phyloP scores from a whole-genome alignment of 2,329 filamentous ascomycete genomes.

The Penicillium sp. region DNA sequence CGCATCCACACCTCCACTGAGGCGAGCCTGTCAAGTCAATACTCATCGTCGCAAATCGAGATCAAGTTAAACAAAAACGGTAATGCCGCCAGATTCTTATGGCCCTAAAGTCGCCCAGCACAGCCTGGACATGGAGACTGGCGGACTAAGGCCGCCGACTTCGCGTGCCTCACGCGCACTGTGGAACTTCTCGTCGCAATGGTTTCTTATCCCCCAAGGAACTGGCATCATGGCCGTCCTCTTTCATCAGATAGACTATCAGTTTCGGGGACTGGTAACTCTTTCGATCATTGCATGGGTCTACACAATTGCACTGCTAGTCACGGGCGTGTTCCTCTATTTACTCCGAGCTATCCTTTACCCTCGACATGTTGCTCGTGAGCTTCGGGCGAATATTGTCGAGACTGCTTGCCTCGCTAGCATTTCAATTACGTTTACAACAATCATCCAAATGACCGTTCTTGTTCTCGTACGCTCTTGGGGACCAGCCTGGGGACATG shows the following conservation, averaged over 20 bases:
- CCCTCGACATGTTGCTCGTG: conserved; percentile 31
- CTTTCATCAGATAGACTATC: conserved; percentile 43
- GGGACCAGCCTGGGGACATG: conserved; percentile 26
- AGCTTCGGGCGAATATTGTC: conserved; percentile 33
- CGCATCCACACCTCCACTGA: background rate
- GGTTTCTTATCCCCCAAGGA: conserved; percentile 45
- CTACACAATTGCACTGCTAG: conserved; percentile 39
- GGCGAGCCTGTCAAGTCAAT: background rate
- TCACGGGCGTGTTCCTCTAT: conserved; percentile 32
- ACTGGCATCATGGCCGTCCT: conserved; percentile 41
- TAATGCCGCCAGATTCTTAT: background rate
- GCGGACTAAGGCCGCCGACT: background rate
- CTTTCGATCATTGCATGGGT: conserved; percentile 24
- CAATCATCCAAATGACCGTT: conserved; percentile 54
- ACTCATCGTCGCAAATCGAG: background rate
- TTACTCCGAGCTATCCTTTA: conserved; percentile 36
- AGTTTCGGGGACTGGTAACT: conserved; percentile 41
- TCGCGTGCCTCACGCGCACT: conserved; percentile 18
- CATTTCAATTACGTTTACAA: conserved; percentile 40
- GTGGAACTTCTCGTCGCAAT: conserved; percentile 39
- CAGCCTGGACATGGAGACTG: background rate
- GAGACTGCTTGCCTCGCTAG: conserved; percentile 45
- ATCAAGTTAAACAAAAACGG: background rate
- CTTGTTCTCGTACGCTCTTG: conserved; percentile 31
- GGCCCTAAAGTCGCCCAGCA: background rate